phyloP scores from a whole-genome alignment of 1,139 yeast genomes.

The Debaryomycetaceae sp. region DNA sequence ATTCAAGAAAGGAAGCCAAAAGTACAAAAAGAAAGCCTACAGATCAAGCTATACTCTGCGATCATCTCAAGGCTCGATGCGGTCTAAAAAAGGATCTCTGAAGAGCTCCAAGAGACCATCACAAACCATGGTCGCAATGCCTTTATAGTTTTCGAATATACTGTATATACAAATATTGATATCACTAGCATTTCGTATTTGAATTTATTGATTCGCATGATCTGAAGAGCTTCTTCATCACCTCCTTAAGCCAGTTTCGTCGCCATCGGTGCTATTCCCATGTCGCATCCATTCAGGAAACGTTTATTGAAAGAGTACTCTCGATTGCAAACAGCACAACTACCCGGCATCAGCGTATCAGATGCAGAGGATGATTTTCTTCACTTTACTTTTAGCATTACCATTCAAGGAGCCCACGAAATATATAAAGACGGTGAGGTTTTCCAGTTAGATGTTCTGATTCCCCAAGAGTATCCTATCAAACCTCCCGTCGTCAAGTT shows the following conservation, averaged over 20 bases:
- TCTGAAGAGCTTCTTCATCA: too few species aligned
- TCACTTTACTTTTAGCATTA: slow-evolving; percentile 22
- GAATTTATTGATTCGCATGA: too few species aligned
- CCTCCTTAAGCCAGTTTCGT: too few species aligned
- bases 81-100: neutral
- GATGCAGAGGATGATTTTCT: slow-evolving; percentile 20
- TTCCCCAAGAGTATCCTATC: slow-evolving; percentile 57
- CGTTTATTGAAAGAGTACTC: slow-evolving; percentile 43
- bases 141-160: neutral
- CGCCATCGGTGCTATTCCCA: too few species aligned
- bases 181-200: too few species aligned
- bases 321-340: slow-evolving; percentile 14
- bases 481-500: slow-evolving; percentile 63
- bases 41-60: neutral
- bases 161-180: neutral
- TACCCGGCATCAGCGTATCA: slow-evolving; percentile 29
- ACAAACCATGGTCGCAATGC: neutral
- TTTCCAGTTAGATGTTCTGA: slow-evolving; percentile 32
- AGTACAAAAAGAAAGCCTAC: neutral
- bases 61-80: neutral
- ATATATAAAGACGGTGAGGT: slow-evolving; percentile 33
- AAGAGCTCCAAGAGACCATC: neutral
- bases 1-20: neutral
- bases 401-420: slow-evolving; percentile 21
- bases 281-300: slow-evolving; percentile 31